Conservation (phyloP, 2,329 filamentous ascomycete genomes). For the Fusarium sp. region DNA sequence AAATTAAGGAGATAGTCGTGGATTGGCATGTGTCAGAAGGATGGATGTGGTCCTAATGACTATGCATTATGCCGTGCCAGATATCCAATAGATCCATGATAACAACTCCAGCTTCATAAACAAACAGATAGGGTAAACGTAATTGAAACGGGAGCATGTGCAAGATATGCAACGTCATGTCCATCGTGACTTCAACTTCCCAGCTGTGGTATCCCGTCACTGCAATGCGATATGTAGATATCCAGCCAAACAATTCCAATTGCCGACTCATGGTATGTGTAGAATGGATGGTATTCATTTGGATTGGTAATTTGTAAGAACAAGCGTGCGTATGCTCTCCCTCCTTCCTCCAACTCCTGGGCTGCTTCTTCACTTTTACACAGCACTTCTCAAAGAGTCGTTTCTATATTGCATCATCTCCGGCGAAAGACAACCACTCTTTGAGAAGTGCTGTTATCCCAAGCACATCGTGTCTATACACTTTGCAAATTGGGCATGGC, state of each 20-base stretch:
- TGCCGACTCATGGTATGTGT: not conserved
- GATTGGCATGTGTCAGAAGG: not conserved
- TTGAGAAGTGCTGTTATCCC: not conserved
- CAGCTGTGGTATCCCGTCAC: not conserved
- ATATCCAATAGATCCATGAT: not conserved
- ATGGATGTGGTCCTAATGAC: not conserved
- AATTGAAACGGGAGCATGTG: not conserved
- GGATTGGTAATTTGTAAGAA: not conserved
- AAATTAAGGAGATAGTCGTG: not conserved
- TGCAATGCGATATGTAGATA: not conserved
- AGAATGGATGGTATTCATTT: not conserved
- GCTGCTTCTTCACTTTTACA: not conserved
- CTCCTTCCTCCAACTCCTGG: not conserved
- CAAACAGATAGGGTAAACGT: not conserved
- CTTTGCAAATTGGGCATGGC: not conserved
- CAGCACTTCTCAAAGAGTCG: not conserved
- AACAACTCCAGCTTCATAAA: not conserved
- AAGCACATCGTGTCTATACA: not conserved
- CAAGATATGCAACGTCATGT: not conserved
- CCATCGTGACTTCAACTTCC: not conserved
- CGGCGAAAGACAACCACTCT: not conserved
- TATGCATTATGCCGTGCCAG: not conserved
- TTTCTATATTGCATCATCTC: not conserved
- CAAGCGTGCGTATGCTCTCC: not conserved
- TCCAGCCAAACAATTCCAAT: not conserved